Percentiles rank a stretch among this genome's conserved stretches.
Conservation (phyloP, 2,329 filamentous ascomycete species). For the Apiospora rasikravindrae region DNA sequence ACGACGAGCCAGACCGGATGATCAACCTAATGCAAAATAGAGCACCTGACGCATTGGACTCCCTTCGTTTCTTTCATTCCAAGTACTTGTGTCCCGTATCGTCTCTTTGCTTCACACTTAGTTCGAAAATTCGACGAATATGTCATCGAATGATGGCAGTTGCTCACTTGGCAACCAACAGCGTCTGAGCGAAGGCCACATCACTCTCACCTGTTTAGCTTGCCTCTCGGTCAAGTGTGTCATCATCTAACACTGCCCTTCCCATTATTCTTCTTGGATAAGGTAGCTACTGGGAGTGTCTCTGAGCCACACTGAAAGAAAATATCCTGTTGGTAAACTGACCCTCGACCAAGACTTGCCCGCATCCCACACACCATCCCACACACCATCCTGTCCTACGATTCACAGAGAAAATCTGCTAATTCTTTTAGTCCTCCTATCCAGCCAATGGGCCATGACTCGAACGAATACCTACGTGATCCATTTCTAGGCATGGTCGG, state of each 20-base stretch:
- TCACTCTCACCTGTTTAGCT: background rate
- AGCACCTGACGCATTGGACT: background rate
- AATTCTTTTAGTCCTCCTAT: background rate
- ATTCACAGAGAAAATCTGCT: background rate
- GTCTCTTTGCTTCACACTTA: background rate
- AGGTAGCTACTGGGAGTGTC: background rate
- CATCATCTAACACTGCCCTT: background rate
- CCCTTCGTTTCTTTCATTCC: background rate
- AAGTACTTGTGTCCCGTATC: background rate
- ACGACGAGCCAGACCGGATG: background rate
- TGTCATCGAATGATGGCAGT: background rate
- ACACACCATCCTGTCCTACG: background rate
- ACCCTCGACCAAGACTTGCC: background rate
- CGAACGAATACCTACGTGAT: background rate
- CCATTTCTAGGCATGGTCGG: background rate
- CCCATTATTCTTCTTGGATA: background rate
- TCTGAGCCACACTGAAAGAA: background rate
- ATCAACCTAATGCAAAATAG: background rate
- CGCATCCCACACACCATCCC: background rate
- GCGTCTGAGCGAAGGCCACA: background rate
- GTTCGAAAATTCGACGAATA: background rate
- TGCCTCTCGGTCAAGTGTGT: background rate
- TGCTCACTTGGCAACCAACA: background rate
- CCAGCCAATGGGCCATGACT: no score
- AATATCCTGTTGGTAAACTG: background rate